Percentiles rank a stretch among this genome's conserved stretches.
Conservation (phyloP, 2,329 filamentous ascomycete genomes). For the Lachnellula occidentalis region DNA sequence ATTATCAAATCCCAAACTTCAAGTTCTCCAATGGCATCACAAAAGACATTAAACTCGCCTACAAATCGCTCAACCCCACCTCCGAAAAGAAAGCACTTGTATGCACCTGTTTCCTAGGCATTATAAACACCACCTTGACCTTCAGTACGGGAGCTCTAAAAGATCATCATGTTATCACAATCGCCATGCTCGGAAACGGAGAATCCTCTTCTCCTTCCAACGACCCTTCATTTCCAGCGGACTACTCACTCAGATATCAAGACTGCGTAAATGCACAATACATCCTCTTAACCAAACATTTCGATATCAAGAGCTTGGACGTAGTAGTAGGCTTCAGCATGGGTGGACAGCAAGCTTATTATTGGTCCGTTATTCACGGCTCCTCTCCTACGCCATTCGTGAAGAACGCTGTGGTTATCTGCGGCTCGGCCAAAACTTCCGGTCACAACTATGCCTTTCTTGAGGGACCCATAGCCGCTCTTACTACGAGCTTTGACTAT, state of each 20-base stretch:
- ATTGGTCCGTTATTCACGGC: constrained; percentile 42
- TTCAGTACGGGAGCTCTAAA: constrained; percentile 40
- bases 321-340: constrained; percentile 44
- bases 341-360: constrained; percentile 44
- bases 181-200: constrained; percentile 43
- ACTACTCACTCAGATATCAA: constrained; percentile 31
- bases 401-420: constrained; percentile 38
- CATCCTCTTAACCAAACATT: constrained; percentile 33
- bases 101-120: constrained; percentile 50
- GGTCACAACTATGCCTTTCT: constrained; percentile 43
- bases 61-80: constrained; percentile 38
- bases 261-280: constrained; percentile 41
- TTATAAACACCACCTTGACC: constrained; percentile 43
- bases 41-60: constrained; percentile 26
- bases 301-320: constrained; percentile 34
- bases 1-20: constrained; percentile 34
- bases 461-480: constrained; percentile 40
- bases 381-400: constrained; percentile 28
- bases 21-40: constrained; percentile 34
- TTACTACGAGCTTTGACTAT: constrained; percentile 39
- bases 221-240: constrained; percentile 35
- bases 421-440: constrained; percentile 40
- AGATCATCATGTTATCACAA: constrained; percentile 39
- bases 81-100: constrained; percentile 38
- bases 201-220: constrained; percentile 45